Evolutionary conservation across 371 early-diverging fungal genomes (phyloP), one percentile per base, ranked within the genome.

Genomic region (Mucor mucedo): DNA sequence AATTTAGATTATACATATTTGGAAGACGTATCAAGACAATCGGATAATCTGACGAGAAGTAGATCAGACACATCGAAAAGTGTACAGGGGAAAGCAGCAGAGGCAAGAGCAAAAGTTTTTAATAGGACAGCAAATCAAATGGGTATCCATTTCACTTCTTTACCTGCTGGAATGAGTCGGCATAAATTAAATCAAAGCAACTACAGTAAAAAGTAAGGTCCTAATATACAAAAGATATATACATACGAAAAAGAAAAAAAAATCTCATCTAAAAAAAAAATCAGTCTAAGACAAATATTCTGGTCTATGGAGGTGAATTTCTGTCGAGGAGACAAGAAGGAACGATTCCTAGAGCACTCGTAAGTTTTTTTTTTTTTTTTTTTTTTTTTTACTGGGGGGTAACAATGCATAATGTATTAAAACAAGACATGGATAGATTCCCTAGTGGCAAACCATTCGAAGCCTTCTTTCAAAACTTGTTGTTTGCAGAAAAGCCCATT

Each of bases 291-390:
- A 30, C 62, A 70, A 30, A 63, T 80, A 3, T 76, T 69, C 50
- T 80, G 81, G 81, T 65, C 81, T 2, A 41, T 78, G 1, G 81
- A 80, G 64, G 69, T 63, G 7, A 61, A 60, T 13, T 79, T 77
- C 49, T 67, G 66, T 60, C 47, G 42, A 11, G 35, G 58, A 14
- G 63, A 55, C 28, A 52, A 60, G 11, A 57, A 56, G 16, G 63
- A 80, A 30, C 61, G 65, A 21, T 67, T 75, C 11, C 49, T 80
- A 38, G 73, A 77, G 14, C 77, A 80, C 45, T 69, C 70, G 72
- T 79, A 70, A 66, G 72, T 52, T n/a, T 2, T 41, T 41, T 8
- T 41, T 11, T 41, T 41, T 41, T 41, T 8, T 41, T 11, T 41
- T 41, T 52, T n/a, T 2, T 41, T 41, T 8, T 41, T 11, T 41